Evolutionary conservation across 352 stramenopile species (phyloP).

Genomic region (Phytopythium mirpurense): DNA sequence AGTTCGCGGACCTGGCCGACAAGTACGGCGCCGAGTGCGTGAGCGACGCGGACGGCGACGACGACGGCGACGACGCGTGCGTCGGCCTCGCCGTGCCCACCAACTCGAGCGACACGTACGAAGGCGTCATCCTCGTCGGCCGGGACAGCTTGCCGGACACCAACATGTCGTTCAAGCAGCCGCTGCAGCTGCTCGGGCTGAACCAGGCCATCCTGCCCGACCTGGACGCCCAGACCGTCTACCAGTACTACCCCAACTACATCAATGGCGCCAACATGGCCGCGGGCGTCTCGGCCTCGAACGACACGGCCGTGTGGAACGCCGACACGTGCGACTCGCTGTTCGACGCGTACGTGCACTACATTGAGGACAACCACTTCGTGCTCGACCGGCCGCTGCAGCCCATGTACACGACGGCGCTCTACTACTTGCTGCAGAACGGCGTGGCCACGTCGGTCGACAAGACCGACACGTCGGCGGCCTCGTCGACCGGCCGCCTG

Average conservation of each 20-base stretch:
- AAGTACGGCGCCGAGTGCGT: slow-evolving; percentile 21
- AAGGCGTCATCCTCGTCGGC: slow-evolving; percentile 17
- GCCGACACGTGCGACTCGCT: slow-evolving; percentile 23
- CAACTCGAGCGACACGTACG: slow-evolving; percentile 12
- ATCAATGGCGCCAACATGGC: slow-evolving; percentile 10
- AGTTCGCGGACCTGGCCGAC: slow-evolving; percentile 19
- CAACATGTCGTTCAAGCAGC: slow-evolving; percentile 19
- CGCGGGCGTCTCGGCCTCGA: not conserved
- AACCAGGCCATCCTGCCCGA: slow-evolving; percentile 19
- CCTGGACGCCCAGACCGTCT: not conserved
- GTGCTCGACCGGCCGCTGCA: slow-evolving; percentile 39
- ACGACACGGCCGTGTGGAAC: not conserved
- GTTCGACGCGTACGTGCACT: slow-evolving; percentile 40
- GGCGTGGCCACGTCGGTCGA: slow-evolving; percentile 25
- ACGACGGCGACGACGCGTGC: slow-evolving; percentile 8
- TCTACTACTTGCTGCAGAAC: slow-evolving; percentile 51
- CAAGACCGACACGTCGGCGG: slow-evolving; percentile 7
- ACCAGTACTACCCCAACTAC: slow-evolving; percentile 17
- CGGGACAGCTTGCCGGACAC: slow-evolving; percentile 17
- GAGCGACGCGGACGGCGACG: not conserved
- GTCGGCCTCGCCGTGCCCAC: slow-evolving; percentile 16
- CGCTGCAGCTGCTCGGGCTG: slow-evolving; percentile 19
- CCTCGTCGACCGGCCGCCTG: slow-evolving; percentile 1
- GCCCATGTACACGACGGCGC: slow-evolving; percentile 40
- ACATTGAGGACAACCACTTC: slow-evolving; percentile 39